Conservation (phyloP, 2,329 filamentous ascomycete genomes). For the Botrytis cinerea region DNA sequence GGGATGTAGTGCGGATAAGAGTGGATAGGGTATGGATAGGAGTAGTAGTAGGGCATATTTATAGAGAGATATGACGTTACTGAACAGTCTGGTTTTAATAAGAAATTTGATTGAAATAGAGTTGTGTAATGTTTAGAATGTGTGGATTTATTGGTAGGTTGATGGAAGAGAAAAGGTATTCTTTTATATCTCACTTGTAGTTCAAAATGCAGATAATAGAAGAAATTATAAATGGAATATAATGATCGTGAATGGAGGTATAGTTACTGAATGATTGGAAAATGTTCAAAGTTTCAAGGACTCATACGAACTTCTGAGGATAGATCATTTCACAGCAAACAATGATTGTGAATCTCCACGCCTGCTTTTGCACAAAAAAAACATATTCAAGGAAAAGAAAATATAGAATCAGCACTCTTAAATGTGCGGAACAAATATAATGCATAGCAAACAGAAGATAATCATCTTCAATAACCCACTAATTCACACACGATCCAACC, state of each 20-base stretch:
- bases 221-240: neutral
- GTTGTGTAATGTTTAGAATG: too few species aligned
- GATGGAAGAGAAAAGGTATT: neutral
- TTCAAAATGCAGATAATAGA: accelerated
- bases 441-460: neutral
- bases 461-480: neutral
- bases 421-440: neutral
- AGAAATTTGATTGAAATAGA: too few species aligned
- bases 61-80: neutral
- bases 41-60: conserved; percentile 9
- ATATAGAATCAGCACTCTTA: neutral
- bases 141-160: neutral
- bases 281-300: neutral
- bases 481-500: neutral
- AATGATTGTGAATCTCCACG: neutral
- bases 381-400: too few species aligned
- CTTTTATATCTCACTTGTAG: neutral
- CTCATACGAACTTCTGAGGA: neutral
- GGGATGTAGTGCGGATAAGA: neutral
- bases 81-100: neutral
- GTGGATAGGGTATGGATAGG: neutral
- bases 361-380: neutral
- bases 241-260: neutral
- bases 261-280: neutral
- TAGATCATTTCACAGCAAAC: neutral